Percentiles rank a stretch among this genome's conserved stretches.
Evolutionary conservation across 106 monocot species (phyloP).

Genomic region (Dioscorea dumetorum): DNA sequence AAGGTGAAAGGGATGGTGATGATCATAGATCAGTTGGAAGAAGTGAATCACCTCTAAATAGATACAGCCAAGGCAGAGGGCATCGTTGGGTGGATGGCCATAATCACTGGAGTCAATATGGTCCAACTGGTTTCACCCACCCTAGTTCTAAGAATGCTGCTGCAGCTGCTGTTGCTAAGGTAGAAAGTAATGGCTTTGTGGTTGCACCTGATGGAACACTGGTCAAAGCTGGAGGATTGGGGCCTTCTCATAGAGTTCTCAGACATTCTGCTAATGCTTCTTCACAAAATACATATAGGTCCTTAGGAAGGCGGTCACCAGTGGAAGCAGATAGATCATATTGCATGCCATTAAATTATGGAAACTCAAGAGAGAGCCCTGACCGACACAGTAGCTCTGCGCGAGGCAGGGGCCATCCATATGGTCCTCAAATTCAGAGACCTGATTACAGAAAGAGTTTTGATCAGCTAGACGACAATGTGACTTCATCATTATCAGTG

Average conservation of each 20-base stretch:
- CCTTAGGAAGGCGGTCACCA: slow-evolving; percentile 31
- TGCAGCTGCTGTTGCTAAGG: slow-evolving; percentile 70
- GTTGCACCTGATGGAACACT: slow-evolving; percentile 89
- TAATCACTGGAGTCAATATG: slow-evolving; percentile 21
- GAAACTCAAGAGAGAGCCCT: slow-evolving; percentile 39
- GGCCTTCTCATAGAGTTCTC: slow-evolving; percentile 4
- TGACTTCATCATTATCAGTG: slow-evolving; percentile 8
- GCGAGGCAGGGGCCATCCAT: slow-evolving; percentile 23
- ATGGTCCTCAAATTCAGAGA: slow-evolving; percentile 16
- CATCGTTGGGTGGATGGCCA: slow-evolving; percentile 34
- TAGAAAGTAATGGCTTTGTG: slow-evolving; percentile 79
- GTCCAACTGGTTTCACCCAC: slow-evolving; percentile 21
- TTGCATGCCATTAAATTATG: slow-evolving; percentile 12
- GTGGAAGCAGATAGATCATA: slow-evolving; percentile 31
- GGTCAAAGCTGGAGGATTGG: slow-evolving; percentile 35
- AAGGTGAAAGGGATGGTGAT: slow-evolving; percentile 26
- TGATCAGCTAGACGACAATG: slow-evolving; percentile 17
- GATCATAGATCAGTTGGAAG: slow-evolving; percentile 20
- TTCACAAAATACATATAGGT: slow-evolving; percentile 8
- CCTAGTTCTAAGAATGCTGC: slow-evolving; percentile 59
- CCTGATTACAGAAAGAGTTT: slow-evolving; percentile 23
- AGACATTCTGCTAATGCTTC: slow-evolving; percentile 21
- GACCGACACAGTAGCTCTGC: slow-evolving; percentile 16
- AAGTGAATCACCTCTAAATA: slow-evolving; percentile 19
- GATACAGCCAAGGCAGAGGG: slow-evolving; percentile 23